Base-by-base conservation (phyloP, 2,329 filamentous ascomycete genomes). In the Lachnellula suecica region DNA sequence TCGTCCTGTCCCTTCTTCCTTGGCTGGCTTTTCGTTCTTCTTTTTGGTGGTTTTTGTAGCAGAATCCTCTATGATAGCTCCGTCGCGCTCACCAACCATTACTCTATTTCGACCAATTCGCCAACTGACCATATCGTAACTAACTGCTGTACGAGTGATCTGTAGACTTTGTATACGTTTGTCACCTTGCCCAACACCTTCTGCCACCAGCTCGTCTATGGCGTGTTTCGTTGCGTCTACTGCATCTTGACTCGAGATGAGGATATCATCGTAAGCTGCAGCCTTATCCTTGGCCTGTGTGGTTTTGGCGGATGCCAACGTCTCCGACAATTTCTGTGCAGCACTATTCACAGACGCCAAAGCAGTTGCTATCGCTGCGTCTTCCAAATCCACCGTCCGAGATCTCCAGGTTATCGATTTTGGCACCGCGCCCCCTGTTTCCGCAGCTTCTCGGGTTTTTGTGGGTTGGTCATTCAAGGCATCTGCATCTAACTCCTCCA, bases 61-160 rank as follows among this genome's bases (percentile, higher is more conserved):
- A 22, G 70, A 67, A 52, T 78, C 79, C 17, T 79, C 77, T 19
- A 81, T 70, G 15, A 79, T 70, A 15, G 89, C 79, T 3, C 93
- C 93, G 62, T 97, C 93, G 49, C 88, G 79, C 6, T 82, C 75
- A n/a, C 93, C 92, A 47, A 91, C 89, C 56, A 99, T 75, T 0
- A 96, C 87, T 49, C 94, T 81, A 70, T 99, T 97, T 44, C 94
- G 86, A 23, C 93, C 93, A 58, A 97, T 89, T 68, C 94, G 83
- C 92, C 92, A 97, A 66, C 90, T 92, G 51, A 99, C 88, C 71
- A 97, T 84, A 60, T 90, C 89, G 69, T 96, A 97, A 70, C 94
- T 96, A 51, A 97, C 90, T 1, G 93, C 91, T 0, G 95, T 95
- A 56, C 89, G 87, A 3, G 92, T 96, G 53, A 99, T 88, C 61